Percentiles rank a stretch among this genome's conserved stretches.
Conservation (phyloP, 768 basidiomycete species). For the Boletus edulis region DNA sequence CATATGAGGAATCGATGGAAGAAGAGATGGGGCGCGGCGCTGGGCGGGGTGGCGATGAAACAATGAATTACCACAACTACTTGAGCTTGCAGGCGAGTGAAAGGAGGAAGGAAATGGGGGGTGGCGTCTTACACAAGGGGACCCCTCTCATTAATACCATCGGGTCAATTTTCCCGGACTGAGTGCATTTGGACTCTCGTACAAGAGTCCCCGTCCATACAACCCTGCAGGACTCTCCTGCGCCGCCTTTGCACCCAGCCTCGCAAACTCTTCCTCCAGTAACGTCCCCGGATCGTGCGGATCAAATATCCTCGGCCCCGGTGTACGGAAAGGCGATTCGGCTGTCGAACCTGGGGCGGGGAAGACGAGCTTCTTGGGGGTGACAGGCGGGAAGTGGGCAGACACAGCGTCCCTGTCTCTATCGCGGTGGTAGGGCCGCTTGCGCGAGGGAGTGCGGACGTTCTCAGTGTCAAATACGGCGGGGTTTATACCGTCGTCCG, state of each 20-base stretch:
- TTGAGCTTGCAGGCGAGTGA: too few species aligned
- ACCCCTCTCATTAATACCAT: constrained; percentile 44
- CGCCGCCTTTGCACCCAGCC: constrained; percentile 40
- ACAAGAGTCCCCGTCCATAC: constrained; percentile 60
- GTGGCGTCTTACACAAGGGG: not conserved
- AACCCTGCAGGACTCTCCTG: constrained; percentile 67
- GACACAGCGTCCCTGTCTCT: constrained; percentile 20
- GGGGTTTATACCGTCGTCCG: constrained; percentile 34
- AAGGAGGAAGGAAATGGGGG: not conserved
- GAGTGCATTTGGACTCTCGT: constrained; percentile 67
- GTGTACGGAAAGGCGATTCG: constrained; percentile 51
- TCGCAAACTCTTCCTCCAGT: constrained; percentile 70
- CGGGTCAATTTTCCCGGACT: constrained; percentile 54
- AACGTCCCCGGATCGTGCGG: constrained; percentile 68
- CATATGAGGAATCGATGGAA: not conserved
- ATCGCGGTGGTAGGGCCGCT: constrained; percentile 33
- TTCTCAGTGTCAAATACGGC: constrained; percentile 36
- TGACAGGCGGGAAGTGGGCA: constrained; percentile 34
- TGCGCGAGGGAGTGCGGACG: constrained; percentile 46
- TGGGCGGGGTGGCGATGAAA: not conserved
- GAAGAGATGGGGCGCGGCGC: not conserved
- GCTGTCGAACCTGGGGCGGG: constrained; percentile 22
- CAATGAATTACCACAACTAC: not conserved
- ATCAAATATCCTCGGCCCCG: constrained; percentile 53
- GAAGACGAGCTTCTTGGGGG: constrained; percentile 43